Evolutionary conservation across 1,139 yeast genomes (phyloP).

Genomic region (Geotrichum citri-aurantii): DNA sequence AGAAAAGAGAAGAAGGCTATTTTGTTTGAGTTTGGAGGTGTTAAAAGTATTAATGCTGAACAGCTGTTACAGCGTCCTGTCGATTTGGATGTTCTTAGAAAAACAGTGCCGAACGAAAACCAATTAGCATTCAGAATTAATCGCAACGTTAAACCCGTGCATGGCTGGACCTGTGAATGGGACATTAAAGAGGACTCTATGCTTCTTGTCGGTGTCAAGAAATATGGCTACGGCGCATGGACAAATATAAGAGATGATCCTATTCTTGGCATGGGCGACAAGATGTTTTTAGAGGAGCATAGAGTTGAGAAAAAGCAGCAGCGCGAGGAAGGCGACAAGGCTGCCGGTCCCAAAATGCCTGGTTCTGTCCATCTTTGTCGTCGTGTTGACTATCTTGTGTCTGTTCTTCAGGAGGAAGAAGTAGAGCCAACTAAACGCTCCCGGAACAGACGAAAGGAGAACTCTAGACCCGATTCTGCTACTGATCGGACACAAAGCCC

Average conservation of each 20-base stretch:
- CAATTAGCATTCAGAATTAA: conserved; percentile 47
- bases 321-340: conserved; percentile 31
- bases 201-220: conserved; percentile 78
- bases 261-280: conserved; percentile 75
- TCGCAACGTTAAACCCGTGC: conserved; percentile 67
- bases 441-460: conserved; percentile 6
- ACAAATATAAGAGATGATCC: conserved; percentile 92
- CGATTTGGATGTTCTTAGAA: conserved; percentile 65
- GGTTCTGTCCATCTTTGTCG: conserved; percentile 93
- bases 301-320: conserved; percentile 40
- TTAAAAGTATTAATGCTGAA: conserved; percentile 88
- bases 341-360: conserved; percentile 52
- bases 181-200: conserved; percentile 73
- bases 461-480: conserved; percentile 4
- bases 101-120: conserved; percentile 49
- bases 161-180: conserved; percentile 93
- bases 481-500: conserved; percentile 6
- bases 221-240: conserved; percentile 98
- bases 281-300: conserved; percentile 55
- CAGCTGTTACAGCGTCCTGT: conserved; percentile 72
- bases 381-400: conserved; percentile 79
- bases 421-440: conserved; percentile 19
- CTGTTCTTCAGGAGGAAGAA: conserved; percentile 54
- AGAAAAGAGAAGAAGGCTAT: conserved; percentile 83
- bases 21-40: conserved; percentile 82